Percentiles rank a stretch among this genome's conserved stretches.
Evolutionary conservation across 768 basidiomycete species (phyloP).

Genomic region (Amyloporia xantha): DNA sequence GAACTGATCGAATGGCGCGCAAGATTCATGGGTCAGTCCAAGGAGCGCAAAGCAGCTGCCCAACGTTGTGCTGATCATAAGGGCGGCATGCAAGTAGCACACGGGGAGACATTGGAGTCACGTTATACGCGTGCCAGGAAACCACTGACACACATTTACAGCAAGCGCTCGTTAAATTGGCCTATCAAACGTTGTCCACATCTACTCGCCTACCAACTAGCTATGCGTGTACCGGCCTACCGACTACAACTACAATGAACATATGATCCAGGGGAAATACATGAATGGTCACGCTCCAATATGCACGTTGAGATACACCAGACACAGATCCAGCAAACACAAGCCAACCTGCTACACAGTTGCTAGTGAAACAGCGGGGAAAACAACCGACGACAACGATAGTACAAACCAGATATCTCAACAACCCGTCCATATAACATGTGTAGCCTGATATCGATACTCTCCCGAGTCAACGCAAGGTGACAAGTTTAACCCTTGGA

Average conservation of each 20-base stretch:
- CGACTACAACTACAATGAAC: neutral
- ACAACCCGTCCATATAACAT: neutral
- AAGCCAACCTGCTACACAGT: slow-evolving; percentile 1
- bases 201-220: no score
- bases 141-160: neutral
- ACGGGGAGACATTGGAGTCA: slow-evolving; percentile 5
- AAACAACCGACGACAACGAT: neutral
- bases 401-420: neutral
- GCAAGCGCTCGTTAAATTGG: neutral
- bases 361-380: slow-evolving; percentile 5
- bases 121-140: slow-evolving; percentile 3
- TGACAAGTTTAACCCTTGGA: slow-evolving; percentile 8
- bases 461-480: neutral
- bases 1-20: slow-evolving; percentile 79
- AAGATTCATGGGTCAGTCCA: slow-evolving; percentile 62
- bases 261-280: slow-evolving; percentile 10
- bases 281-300: slow-evolving; percentile 9
- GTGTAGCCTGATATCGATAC: neutral
- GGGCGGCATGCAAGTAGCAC: neutral
- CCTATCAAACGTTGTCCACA: no score
- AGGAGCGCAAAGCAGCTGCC: slow-evolving; percentile 11
- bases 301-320: no score
- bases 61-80: no score
- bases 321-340: slow-evolving; percentile 10
- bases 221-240: neutral